Evolutionary conservation across 257 asterid genomes (phyloP), one percentile per base, ranked within the genome.

Genomic region (Forsythia viridissima): DNA sequence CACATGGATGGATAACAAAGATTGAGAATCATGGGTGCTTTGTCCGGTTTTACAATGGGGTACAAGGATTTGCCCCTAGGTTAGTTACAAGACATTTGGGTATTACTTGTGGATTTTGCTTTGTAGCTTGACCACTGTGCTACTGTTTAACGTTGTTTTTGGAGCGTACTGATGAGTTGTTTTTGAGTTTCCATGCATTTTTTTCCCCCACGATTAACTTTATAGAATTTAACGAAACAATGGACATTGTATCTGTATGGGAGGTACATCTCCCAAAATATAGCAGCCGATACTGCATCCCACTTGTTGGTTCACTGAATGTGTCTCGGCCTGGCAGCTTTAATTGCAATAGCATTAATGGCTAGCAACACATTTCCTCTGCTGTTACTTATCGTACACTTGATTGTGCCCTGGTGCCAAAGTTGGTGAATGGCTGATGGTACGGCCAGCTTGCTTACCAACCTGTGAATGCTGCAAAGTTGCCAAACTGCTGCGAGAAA

Each of bases 1-100:
- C 97, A 73, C 99, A 96, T 82, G 98, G 99, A 82, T 96, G 99
- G 99, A 96, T 96, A 77, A 91, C 97, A 44, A 96, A 92, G 85
- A 92, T 92, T 70, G 99, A 96, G 83, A 88, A 85, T 46, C 97
- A 92, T 84, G 99, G 99, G 82, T 96, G 99, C 85, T 96, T 96
- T 85, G 98, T 96, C 84, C 96, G 96, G 79, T 96, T 96, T 77
- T 96, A 92, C 90, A 96, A 96, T 77, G 99, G 99, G 63, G 97
- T 93, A 68, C 97, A 91, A 83, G 99, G 98, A 84, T 91, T 93
- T 88, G 95, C 92, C 41, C 90, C 98, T 42, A 90, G 99, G 99
- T 93, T 78, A 61, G 90, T 73, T 61, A 72, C 74, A 72, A 30
- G 65, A 76, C 71, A 41, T 30, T 52, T 59, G 18, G 21, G 70